Base-by-base conservation (phyloP, 306 rosid species). In the Cyamopsis tetragonoloba region DNA sequence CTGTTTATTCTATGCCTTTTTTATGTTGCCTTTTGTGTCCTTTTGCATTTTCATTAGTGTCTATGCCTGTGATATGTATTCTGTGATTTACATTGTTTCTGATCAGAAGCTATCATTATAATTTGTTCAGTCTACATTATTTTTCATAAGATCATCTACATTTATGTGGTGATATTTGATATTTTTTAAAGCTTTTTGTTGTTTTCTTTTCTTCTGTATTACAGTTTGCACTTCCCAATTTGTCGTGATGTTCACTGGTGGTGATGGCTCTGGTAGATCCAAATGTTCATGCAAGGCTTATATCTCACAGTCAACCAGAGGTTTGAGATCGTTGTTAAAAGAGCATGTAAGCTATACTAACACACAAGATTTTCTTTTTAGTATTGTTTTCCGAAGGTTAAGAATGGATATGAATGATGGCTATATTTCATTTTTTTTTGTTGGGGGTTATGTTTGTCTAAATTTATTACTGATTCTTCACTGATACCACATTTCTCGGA, bases 181-280 rank as follows among this genome's bases (percentile, higher is more conserved):
- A 32, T 49, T 54, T 26, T 41, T 54, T 54, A 66, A 69, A 62
- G 39, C 35, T 39, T 72, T 63, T 68, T 0, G 42, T 61, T 19
- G 8, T 37, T 20, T 54, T 19, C 26, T 18, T 5, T 5, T 26
- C n/a, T 38, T 55, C 37, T 22, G 6, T 48, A 56, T 61, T 70
- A 12, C 73, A 95, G 99, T 95, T 63, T 85, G 95, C 72, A 83
- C 95, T 60, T 76, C 92, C 32, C 89, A 85, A 79, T 90, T 88
- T 79, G 97, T 90, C 83, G 96, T 82, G 75, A 85, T 95, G 95
- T 90, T 95, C 76, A 88, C 86, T 22, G 83, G 91, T 34, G 76
- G 77, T 37, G 85, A 76, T 43, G 79, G 86, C 49, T 56, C 67
- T 19, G 83, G 84, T 60, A 69, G 77, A 65, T 73, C 82, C 72